Conservation (phyloP, 345 rosid species). For the Linum usitatissimum region DNA sequence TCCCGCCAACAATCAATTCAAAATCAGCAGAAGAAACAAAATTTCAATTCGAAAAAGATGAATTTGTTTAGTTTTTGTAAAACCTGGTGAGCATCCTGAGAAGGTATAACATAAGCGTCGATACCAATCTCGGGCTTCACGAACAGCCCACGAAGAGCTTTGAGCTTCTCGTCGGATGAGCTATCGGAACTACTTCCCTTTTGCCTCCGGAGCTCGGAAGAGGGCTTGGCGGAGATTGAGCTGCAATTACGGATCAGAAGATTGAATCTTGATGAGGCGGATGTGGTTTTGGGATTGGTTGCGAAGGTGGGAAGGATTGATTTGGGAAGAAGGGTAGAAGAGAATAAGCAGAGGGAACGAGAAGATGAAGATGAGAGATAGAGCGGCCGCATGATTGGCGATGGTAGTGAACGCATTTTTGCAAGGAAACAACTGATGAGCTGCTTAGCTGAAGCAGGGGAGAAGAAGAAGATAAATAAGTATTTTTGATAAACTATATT, state of each 20-base stretch:
- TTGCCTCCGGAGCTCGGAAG: constrained; percentile 46
- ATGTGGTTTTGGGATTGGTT: constrained; percentile 14
- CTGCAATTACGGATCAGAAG: constrained; percentile 33
- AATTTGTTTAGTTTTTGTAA: background rate
- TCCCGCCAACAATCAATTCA: background rate
- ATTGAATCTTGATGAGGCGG: constrained; percentile 16
- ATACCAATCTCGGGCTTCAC: constrained; percentile 59
- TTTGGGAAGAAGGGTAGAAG: constrained; percentile 27
- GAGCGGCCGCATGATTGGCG: constrained; percentile 39
- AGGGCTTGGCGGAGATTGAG: constrained; percentile 63
- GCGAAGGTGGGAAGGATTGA: constrained; percentile 24
- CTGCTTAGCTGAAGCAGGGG: background rate
- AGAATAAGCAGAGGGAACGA: constrained; percentile 17
- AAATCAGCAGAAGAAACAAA: background rate
- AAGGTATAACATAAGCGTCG: constrained; percentile 92
- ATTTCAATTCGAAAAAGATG: background rate
- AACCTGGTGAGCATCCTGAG: constrained; percentile 98
- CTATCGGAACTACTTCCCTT: constrained; percentile 18
- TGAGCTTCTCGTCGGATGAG: constrained; percentile 56
- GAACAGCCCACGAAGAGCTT: constrained; percentile 51
- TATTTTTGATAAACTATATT: too few relatives aligned
- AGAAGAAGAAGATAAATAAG: too few relatives aligned
- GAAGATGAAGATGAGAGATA: constrained; percentile 30
- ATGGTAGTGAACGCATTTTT: constrained; percentile 29
- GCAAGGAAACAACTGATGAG: background rate